These are phyloP conservation scores for Spathaspora arborariae DNA, from an alignment of 805 yeast genomes.

Conservation along the genomic window DNA sequence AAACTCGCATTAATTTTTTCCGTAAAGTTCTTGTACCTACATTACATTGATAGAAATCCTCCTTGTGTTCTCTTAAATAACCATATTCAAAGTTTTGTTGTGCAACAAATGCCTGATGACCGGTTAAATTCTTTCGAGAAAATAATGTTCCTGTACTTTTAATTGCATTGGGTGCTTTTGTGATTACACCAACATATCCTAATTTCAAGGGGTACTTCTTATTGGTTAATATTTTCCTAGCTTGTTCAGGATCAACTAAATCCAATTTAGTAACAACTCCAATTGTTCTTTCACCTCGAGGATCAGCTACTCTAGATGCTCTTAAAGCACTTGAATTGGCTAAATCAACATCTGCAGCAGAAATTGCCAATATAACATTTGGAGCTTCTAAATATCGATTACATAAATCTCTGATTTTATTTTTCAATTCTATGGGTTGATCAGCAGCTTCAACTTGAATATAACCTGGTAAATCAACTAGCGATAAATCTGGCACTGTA, in stretches of 20 bases:
- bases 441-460: constrained; percentile 96
- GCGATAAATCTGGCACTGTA: constrained; percentile 78
- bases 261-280: constrained; percentile 96
- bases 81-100: constrained; percentile 56
- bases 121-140: constrained; percentile 41
- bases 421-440: constrained; percentile 82
- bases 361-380: constrained; percentile 89
- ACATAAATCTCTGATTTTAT: constrained; percentile 75
- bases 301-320: constrained; percentile 87
- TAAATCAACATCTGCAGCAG: constrained; percentile 96
- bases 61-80: constrained; percentile 63
- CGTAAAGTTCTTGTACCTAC: constrained; percentile 76
- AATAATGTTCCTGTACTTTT: constrained; percentile 35
- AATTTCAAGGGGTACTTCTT: constrained; percentile 83
- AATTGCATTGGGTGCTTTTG: constrained; percentile 59
- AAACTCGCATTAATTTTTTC: constrained; percentile 75
- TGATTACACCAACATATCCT: constrained; percentile 99
- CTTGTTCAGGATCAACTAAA: constrained; percentile 74
- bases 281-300: constrained; percentile 90
- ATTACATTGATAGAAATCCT: constrained; percentile 56
- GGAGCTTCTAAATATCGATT: constrained; percentile 86
- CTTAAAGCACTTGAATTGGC: constrained; percentile 94
- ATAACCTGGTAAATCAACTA: constrained; percentile 96
- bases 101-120: constrained; percentile 61
- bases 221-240: constrained; percentile 65